These are phyloP conservation scores for Globisporangium abappressorium DNA, from an alignment of 352 stramenopile species.

Conservation along the genomic window DNA sequence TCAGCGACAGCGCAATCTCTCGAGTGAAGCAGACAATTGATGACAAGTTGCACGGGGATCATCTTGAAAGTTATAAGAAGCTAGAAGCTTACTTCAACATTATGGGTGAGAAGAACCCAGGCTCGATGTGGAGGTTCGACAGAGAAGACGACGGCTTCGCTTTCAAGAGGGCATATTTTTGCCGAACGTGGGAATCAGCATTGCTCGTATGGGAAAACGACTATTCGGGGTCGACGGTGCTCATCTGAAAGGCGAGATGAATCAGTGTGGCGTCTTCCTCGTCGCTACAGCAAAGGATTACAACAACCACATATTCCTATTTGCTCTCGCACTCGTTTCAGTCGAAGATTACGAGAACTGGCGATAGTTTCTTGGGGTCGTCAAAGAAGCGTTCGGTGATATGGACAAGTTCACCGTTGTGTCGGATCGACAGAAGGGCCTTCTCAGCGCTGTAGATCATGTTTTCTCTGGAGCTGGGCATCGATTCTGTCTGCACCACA, in stretches of 20 bases:
- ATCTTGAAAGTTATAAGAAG: conserved; percentile 29
- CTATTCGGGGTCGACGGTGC: conserved; percentile 12
- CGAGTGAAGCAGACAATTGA: not conserved
- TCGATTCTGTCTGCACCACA: not conserved
- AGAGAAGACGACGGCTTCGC: no score
- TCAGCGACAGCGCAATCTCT: not conserved
- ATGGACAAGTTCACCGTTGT: not conserved
- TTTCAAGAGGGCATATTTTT: no score
- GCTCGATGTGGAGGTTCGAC: no score
- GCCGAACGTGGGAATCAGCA: no score
- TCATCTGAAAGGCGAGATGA: conserved; percentile 26
- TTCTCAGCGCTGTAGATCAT: not conserved
- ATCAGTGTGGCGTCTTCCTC: conserved; percentile 20
- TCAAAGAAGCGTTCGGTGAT: not conserved
- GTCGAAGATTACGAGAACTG: conserved; percentile 28
- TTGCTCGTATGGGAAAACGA: no score
- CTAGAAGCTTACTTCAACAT: not conserved
- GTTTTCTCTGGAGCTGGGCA: not conserved
- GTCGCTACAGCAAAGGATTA: conserved; percentile 24
- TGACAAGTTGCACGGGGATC: conserved; percentile 18
- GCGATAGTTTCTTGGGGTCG: conserved; percentile 16
- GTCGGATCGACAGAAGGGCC: not conserved
- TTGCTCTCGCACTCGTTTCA: conserved; percentile 16
- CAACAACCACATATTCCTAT: conserved; percentile 19
- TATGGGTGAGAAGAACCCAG: no score